A percentile compares a stretch with the other conserved stretches of the same genome.
Evolutionary conservation across 1,284 basidiomycete species (phyloP).

Genomic region (Hypsizygus ulmarius): DNA sequence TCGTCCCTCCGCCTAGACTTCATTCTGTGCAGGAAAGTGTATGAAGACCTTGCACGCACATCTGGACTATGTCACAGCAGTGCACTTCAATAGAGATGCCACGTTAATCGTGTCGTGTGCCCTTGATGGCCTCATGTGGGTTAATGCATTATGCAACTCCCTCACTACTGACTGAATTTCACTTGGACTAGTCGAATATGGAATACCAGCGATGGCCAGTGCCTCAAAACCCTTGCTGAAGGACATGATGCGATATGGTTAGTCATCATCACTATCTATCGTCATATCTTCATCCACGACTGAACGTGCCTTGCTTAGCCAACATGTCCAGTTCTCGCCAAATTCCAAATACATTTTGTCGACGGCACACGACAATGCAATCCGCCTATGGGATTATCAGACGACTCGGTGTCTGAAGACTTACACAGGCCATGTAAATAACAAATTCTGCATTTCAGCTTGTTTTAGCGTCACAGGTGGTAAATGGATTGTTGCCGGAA

Average conservation of each 20-base stretch:
- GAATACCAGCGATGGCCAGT: constrained; percentile 91
- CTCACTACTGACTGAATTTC: constrained; percentile 7
- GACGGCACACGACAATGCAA: constrained; percentile 86
- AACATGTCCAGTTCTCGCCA: constrained; percentile 90
- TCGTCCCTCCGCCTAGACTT: constrained; percentile 2
- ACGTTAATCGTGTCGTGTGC: constrained; percentile 89
- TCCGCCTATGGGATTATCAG: constrained; percentile 95
- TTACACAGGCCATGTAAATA: constrained; percentile 79
- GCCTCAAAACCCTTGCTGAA: constrained; percentile 94
- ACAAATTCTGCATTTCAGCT: constrained; percentile 75
- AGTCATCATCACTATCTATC: constrained; percentile 20
- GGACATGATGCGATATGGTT: constrained; percentile 86
- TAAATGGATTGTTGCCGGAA: constrained; percentile 89
- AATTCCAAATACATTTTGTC: constrained; percentile 92
- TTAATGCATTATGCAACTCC: constrained; percentile 17
- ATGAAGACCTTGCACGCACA: constrained; percentile 88
- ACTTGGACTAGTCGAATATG: constrained; percentile 76
- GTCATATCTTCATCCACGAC: constrained; percentile 2
- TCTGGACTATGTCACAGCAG: constrained; percentile 90
- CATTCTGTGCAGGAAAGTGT: constrained; percentile 57
- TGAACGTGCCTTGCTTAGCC: constrained; percentile 40
- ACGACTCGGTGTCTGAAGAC: constrained; percentile 91
- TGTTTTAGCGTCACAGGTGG: constrained; percentile 82
- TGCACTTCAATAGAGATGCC: constrained; percentile 92
- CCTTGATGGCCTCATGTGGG: constrained; percentile 92